Evolutionary conservation across 768 basidiomycete genomes (phyloP).

Genomic region (Mycena albidolilacea): DNA sequence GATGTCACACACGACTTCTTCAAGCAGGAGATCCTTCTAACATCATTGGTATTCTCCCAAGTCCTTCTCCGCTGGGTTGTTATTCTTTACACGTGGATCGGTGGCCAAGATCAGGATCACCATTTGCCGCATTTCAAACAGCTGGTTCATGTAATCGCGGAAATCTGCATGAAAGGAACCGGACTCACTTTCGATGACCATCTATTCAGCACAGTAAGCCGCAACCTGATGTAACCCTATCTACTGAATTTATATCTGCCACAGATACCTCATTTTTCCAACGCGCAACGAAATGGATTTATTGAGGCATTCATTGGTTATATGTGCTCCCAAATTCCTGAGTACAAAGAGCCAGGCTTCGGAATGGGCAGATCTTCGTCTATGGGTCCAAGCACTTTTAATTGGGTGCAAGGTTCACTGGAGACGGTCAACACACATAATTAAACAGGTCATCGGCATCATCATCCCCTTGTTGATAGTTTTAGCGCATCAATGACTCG

Average conservation of each 20-base stretch:
- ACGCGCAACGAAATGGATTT: slow-evolving; percentile 18
- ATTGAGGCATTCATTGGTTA: slow-evolving; percentile 16
- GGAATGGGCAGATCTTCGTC: not conserved
- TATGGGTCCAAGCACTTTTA: slow-evolving; percentile 2
- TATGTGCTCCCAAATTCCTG: slow-evolving; percentile 20
- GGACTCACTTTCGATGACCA: slow-evolving; percentile 11
- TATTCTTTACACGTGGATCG: slow-evolving; percentile 21
- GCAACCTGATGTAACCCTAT: not conserved
- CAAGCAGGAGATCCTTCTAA: slow-evolving; percentile 20
- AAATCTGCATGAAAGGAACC: slow-evolving; percentile 13
- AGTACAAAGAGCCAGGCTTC: not conserved
- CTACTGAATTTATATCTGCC: not conserved
- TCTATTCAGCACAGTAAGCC: slow-evolving; percentile 6
- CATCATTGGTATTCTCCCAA: slow-evolving; percentile 19
- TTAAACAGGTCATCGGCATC: slow-evolving; percentile 14
- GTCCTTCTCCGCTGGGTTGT: slow-evolving; percentile 17
- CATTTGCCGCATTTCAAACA: slow-evolving; percentile 20
- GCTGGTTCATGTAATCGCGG: slow-evolving; percentile 20
- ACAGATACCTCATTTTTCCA: slow-evolving; percentile 27
- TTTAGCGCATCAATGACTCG: not conserved
- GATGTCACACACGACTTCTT: slow-evolving; percentile 23
- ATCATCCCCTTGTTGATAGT: not conserved
- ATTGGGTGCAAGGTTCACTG: slow-evolving; percentile 25
- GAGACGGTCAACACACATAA: slow-evolving; percentile 7
- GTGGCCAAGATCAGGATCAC: slow-evolving; percentile 14